Conservation (phyloP, 1,139 yeast genomes). For the Hemisphaericaspora subhashii region DNA sequence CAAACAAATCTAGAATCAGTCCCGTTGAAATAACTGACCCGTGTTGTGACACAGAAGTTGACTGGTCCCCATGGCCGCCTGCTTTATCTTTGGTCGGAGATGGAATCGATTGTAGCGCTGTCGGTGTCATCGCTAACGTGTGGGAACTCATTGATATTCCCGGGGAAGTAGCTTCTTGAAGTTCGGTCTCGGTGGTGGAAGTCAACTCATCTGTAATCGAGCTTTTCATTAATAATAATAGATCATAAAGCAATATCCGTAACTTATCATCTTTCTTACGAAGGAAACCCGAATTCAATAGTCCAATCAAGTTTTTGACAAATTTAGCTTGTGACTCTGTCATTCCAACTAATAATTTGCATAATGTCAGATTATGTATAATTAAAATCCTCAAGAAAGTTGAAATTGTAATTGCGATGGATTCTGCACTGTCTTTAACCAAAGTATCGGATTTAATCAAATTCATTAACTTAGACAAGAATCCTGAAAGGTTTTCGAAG, state of each 20-base stretch:
- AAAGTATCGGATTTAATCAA: slow-evolving; percentile 14
- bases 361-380: slow-evolving; percentile 51
- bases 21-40: neutral
- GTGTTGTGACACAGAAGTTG: neutral
- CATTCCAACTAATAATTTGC: slow-evolving; percentile 29
- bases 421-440: slow-evolving; percentile 9
- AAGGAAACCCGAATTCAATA: slow-evolving; percentile 46
- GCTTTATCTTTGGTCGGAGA: slow-evolving; percentile 7
- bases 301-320: slow-evolving; percentile 43
- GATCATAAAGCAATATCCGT: slow-evolving; percentile 62
- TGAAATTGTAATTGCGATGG: slow-evolving; percentile 26
- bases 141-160: slow-evolving; percentile 2
- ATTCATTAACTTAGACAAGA: slow-evolving; percentile 20
- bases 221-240: slow-evolving; percentile 55
- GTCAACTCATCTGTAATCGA: slow-evolving; percentile 26
- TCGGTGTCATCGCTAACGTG: neutral
- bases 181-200: slow-evolving; percentile 15
- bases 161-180: slow-evolving; percentile 17
- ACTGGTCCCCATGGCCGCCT: neutral
- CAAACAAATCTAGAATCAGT: slow-evolving; percentile 23
- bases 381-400: slow-evolving; percentile 58
- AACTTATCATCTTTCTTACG: slow-evolving; percentile 45
- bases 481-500: slow-evolving; percentile 21
- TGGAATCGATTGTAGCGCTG: neutral
- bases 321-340: slow-evolving; percentile 37